phyloP scores from a whole-genome alignment of 352 stramenopile species.

The Blastocystis sp. region DNA sequence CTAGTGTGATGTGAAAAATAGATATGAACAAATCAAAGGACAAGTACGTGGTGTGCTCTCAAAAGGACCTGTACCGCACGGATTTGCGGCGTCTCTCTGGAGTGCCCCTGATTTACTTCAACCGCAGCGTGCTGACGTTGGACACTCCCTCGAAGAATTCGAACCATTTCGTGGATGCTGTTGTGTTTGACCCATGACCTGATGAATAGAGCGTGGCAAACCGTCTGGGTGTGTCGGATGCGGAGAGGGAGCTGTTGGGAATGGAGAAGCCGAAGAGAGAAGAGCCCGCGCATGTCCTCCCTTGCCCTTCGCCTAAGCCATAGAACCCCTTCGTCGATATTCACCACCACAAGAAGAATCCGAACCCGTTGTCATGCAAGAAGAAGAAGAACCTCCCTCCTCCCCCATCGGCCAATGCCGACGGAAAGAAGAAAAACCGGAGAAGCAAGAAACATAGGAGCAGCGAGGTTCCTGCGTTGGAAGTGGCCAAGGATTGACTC shows the following conservation, averaged over 20 bases:
- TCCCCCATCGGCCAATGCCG: neutral
- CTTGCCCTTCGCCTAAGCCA: neutral
- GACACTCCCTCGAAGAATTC: slow-evolving; percentile 59
- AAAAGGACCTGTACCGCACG: slow-evolving; percentile 54
- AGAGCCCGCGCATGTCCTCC: slow-evolving; percentile 16
- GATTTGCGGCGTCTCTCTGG: slow-evolving; percentile 43
- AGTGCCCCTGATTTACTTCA: slow-evolving; percentile 65
- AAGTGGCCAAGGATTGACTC: neutral
- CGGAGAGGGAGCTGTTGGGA: slow-evolving; percentile 42
- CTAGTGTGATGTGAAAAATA: neutral
- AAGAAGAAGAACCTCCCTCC: slow-evolving; percentile 60
- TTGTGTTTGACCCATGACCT: neutral
- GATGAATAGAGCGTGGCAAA: slow-evolving; percentile 39
- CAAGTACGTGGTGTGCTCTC: slow-evolving; percentile 54
- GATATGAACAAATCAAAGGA: slow-evolving; percentile 66
- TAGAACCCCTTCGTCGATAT: slow-evolving; percentile 63
- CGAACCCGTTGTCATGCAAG: slow-evolving; percentile 42
- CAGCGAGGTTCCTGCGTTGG: neutral
- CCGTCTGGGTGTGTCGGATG: slow-evolving; percentile 6
- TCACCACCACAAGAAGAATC: slow-evolving; percentile 58
- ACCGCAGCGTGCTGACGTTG: slow-evolving; percentile 51
- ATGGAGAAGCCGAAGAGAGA: slow-evolving; percentile 33
- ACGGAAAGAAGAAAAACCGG: slow-evolving; percentile 26
- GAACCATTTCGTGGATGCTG: slow-evolving; percentile 43
- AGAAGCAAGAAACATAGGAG: slow-evolving; percentile 32